Evolutionary conservation across 805 yeast species (phyloP), one percentile per base, ranked within the genome.

Genomic region (Cyberlindnera misumaiensis): DNA sequence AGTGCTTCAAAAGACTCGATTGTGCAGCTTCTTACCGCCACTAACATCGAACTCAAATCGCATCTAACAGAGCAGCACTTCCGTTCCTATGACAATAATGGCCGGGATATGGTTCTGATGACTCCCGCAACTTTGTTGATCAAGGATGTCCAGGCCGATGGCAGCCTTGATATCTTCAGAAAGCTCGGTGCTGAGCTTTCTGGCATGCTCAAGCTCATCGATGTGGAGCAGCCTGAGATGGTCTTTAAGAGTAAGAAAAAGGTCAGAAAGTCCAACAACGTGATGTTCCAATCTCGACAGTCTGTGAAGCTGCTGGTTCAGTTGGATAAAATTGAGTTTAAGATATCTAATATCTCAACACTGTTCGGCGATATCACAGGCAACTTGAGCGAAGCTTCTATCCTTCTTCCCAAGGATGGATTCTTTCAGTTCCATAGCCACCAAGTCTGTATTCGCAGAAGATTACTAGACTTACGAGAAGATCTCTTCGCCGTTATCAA

Each of bases 341-440:
- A 37, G 0, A 6, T 64, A 1, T n/a, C 36, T 0, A 17, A 49
- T 2, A 36, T 68, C 2, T 46, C 51, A 17, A 43, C 47, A 2
- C 35, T 43, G 11, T 67, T 68, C 53, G 73, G 72, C 2, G 56
- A 51, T 37, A 4, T 65, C 2, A 32, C 26, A 0, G 53, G 53
- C 0, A 18, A 32, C 1, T 30, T 60, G 1, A 42, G 41, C 3
- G 42, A 52, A 11, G 12, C 39, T 3, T 29, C 48, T 1, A 8
- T 49, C 3, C 33, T 48, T 15, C 9, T 38, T 3, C 42, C 40
- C 11, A 48, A 48, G 24, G 56, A 46, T 17, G 45, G 39, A 2
- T 40, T 44, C 28, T 3, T 46, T n/a, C 55, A 51, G 25, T 39
- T 46, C 6, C 54, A 45, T 30, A 29, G 48, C 2, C 47, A 41